Evolutionary conservation across 352 stramenopile species (phyloP), one percentile per base, ranked within the genome.

Genomic region (Thraustotheca clavata): DNA sequence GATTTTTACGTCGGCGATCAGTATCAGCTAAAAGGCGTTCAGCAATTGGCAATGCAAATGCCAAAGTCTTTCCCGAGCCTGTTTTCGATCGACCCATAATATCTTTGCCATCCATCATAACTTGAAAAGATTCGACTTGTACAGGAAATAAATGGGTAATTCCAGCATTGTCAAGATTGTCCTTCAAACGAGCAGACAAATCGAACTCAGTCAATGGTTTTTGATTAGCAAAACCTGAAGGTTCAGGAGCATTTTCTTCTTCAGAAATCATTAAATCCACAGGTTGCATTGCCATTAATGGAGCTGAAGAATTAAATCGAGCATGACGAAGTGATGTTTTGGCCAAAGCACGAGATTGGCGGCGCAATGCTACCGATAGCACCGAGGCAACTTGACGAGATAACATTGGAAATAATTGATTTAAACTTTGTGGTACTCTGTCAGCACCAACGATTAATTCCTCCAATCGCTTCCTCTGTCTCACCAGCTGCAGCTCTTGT

Each of bases 141-240:
- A 92, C 83, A 0, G 83, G 83, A 70, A 92, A 92, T 26, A 92
- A 69, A 71, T 92, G 79, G 71, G 83, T 89, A 66, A 92, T 86
- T 49, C 83, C 83, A 1, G 41, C 78, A 22, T 62, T 65, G 34
- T 75, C 72, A 55, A 92, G 70, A 69, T 92, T 90, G 16, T 70
- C 61, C 40, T 81, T 62, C n/a, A 73, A 77, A 60, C 73, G 67
- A 22, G 73, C 52, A 65, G 83, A 89, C 41, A 92, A 66, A 11
- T 76, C 65, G 52, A 89, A 91, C 69, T 87, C 77, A 26, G 75
- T 52, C 18, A 91, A 69, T 18, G 74, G 79, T 67, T 91, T 87
- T 69, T 91, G 80, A 68, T 82, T 76, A 40, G 71, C 79, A 59
- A 92, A 92, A 36, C 78, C 83, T 26, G 77, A 73, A 22, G 61